These are phyloP conservation scores for Chlamydomonas incerta DNA, from an alignment of 139 green algal species.

Conservation along the genomic window DNA sequence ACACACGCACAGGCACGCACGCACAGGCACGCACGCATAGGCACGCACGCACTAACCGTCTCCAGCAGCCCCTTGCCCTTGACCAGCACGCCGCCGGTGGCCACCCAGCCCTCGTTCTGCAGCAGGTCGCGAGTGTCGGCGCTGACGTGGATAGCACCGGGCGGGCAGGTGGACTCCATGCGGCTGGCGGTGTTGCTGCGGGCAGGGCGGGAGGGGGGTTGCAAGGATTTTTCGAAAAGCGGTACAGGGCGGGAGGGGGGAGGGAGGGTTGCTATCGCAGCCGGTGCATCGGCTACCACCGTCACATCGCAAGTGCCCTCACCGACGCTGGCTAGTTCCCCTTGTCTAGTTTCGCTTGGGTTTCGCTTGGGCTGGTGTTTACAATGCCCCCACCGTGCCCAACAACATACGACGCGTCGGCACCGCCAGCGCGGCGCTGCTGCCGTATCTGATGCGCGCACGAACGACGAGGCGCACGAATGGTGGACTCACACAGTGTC, in stretches of 20 bases:
- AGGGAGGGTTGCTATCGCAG: background rate
- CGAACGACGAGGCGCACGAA: background rate
- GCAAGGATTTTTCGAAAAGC: too few species aligned
- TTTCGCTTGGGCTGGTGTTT: too few species aligned
- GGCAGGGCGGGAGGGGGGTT: background rate
- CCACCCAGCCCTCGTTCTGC: constrained; percentile 23
- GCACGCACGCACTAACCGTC: background rate
- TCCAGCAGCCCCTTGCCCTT: constrained; percentile 45
- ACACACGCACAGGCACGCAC: background rate
- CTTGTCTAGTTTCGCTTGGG: too few species aligned
- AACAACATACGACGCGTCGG: too few species aligned
- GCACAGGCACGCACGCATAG: background rate
- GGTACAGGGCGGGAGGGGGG: background rate
- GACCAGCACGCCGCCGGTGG: constrained; percentile 41
- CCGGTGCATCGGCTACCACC: background rate
- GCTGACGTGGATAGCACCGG: constrained; percentile 38
- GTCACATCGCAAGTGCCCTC: background rate
- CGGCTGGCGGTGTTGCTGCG: constrained; percentile 38
- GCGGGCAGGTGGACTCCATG: constrained; percentile 42
- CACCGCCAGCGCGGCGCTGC: too few species aligned
- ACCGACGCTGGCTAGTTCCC: too few species aligned
- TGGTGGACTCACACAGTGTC: constrained; percentile 24
- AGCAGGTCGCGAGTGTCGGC: constrained; percentile 38
- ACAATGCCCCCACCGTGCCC: too few species aligned
- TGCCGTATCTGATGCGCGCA: too few species aligned